Conservation (phyloP, 163 green algal species). For the Scenedesmus sp. region DNA sequence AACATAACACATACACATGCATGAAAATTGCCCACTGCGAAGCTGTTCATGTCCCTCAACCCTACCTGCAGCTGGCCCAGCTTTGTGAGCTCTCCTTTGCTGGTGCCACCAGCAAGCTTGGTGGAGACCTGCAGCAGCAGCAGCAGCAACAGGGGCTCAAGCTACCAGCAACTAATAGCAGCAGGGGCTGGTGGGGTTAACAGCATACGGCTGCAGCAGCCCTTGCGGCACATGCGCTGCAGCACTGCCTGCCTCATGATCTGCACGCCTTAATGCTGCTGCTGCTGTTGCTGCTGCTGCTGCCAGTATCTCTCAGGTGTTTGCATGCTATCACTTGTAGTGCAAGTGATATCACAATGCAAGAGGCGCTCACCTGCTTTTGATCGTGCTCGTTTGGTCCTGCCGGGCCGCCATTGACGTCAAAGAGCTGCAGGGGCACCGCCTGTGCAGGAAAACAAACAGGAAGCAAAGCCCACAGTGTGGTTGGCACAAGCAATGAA, state of each 20-base stretch:
- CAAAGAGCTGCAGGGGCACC: conserved; percentile 29
- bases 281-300: too few species aligned
- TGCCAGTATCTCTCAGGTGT: too few species aligned
- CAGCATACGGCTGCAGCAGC: too few species aligned
- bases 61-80: conserved; percentile 77
- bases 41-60: too few species aligned
- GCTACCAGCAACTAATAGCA: too few species aligned
- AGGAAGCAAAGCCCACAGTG: background rate
- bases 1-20: too few species aligned
- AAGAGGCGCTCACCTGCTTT: conserved; percentile 22
- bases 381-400: conserved; percentile 26
- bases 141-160: background rate
- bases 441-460: background rate
- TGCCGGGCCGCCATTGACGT: conserved; percentile 18
- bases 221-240: too few species aligned
- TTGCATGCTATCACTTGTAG: background rate
- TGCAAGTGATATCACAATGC: background rate
- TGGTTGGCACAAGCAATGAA: background rate
- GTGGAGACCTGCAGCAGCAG: conserved; percentile 22
- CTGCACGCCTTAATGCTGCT: too few species aligned
- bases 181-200: background rate
- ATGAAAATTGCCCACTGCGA: too few species aligned
- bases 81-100: conserved; percentile 83
- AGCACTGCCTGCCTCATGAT: too few species aligned
- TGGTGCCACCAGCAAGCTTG: conserved; percentile 56